phyloP scores from a whole-genome alignment of 1,139 yeast genomes.

The Pichia sp. region DNA sequence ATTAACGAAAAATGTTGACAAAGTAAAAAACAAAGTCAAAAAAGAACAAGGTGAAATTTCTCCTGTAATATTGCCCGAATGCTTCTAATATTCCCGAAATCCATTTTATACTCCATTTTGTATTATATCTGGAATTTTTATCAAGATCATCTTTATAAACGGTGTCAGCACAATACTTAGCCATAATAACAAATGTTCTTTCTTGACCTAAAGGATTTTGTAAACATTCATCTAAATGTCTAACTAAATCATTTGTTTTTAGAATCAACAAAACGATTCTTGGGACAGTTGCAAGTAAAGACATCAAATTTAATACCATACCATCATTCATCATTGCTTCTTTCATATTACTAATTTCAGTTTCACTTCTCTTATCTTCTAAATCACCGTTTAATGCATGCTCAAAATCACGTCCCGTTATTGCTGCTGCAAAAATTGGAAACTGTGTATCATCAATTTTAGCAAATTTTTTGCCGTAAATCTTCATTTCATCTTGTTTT shows the following conservation, averaged over 20 bases:
- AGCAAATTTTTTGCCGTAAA: constrained; percentile 73
- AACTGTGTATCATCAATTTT: constrained; percentile 76
- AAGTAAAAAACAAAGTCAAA: constrained; percentile 44
- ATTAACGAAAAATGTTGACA: constrained; percentile 1
- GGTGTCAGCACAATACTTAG: constrained; percentile 78
- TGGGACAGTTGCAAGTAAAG: constrained; percentile 73
- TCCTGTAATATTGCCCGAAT: constrained; percentile 42
- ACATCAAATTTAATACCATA: constrained; percentile 71
- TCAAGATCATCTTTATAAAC: constrained; percentile 64
- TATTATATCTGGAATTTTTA: constrained; percentile 30
- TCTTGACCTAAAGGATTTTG: constrained; percentile 83
- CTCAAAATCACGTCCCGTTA: constrained; percentile 77
- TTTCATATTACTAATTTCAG: constrained; percentile 63
- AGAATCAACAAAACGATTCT: constrained; percentile 75
- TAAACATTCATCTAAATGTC: constrained; percentile 79
- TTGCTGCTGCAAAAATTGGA: constrained; percentile 82
- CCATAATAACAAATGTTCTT: constrained; percentile 82
- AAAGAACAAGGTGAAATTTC: constrained; percentile 47
- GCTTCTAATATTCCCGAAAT: constrained; percentile 33
- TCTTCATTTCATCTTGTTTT: constrained; percentile 57
- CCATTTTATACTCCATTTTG: constrained; percentile 38
- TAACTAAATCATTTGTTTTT: constrained; percentile 89
- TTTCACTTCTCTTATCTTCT: constrained; percentile 44
- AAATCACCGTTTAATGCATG: constrained; percentile 74
- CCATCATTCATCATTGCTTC: constrained; percentile 53